Conservation (phyloP, 352 stramenopile species). For the Thraustochytrium striatum region DNA sequence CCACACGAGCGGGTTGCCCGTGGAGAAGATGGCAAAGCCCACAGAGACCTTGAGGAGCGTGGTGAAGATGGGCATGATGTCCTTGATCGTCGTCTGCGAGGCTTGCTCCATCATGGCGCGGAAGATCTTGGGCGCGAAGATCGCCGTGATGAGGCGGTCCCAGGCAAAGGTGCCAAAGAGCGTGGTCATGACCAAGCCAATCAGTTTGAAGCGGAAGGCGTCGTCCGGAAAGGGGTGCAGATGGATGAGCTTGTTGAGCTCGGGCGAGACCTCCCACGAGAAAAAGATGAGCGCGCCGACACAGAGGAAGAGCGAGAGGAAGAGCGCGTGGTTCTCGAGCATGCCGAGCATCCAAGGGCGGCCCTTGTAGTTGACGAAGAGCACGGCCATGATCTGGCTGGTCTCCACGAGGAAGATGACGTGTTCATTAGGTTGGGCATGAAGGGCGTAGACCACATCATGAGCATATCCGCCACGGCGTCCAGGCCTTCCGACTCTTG, state of each 20-base stretch:
- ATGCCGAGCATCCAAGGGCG: conserved; percentile 45
- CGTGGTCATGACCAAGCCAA: conserved; percentile 29
- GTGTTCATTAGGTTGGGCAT: conserved; percentile 49
- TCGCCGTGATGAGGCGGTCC: conserved; percentile 38
- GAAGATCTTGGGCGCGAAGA: conserved; percentile 38
- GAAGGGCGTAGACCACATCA: conserved; percentile 44
- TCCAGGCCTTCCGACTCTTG: conserved; percentile 7
- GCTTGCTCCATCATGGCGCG: conserved; percentile 43
- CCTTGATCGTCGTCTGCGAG: conserved; percentile 2
- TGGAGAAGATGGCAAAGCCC: conserved; percentile 17
- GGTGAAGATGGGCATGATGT: conserved; percentile 31
- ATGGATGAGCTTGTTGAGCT: conserved; percentile 41
- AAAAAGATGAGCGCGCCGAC: conserved; percentile 31
- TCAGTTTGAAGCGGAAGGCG: conserved; percentile 37
- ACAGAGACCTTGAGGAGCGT: conserved; percentile 10
- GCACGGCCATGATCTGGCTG: conserved; percentile 41
- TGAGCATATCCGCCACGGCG: conserved; percentile 40
- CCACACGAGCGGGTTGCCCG: conserved; percentile 45
- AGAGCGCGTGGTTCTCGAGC: conserved; percentile 44
- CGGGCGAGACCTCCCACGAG: conserved; percentile 32
- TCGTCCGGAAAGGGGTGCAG: conserved; percentile 47
- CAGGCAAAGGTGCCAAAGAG: conserved; percentile 46
- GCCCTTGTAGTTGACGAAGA: conserved; percentile 47
- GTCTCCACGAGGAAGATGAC: conserved; percentile 48
- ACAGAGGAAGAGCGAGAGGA: conserved; percentile 33